These are phyloP conservation scores for Penicillium pulvis DNA, from an alignment of 495 filamentous ascomycete species.

Conservation along the genomic window DNA sequence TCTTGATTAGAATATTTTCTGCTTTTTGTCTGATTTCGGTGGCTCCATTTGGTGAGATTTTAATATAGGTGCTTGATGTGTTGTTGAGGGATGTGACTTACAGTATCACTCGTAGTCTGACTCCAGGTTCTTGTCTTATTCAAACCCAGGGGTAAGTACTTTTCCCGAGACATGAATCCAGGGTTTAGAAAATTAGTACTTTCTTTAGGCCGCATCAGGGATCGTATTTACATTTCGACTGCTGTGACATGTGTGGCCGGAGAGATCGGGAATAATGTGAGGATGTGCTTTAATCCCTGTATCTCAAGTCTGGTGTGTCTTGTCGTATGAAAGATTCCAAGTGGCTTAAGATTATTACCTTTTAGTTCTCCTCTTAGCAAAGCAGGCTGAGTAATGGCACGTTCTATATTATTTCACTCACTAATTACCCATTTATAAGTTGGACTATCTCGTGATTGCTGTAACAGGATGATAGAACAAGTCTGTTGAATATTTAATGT, in stretches of 20 bases:
- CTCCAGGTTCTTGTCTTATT: not conserved
- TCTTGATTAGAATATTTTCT: not conserved
- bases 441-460: no score
- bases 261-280: not conserved
- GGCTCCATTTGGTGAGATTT: no score
- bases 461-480: no score
- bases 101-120: not conserved
- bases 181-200: not conserved
- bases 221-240: conserved; percentile 17
- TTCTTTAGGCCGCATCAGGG: not conserved
- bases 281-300: not conserved
- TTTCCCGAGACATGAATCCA: not conserved
- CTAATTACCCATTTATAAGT: no score
- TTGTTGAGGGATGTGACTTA: not conserved
- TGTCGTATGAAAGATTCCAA: no score
- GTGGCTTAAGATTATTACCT: no score
- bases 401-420: no score
- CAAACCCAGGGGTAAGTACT: not conserved
- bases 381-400: no score
- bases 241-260: conserved; percentile 4
- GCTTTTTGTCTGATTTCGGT: not conserved
- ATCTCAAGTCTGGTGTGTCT: no score
- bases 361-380: no score
- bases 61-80: no score
- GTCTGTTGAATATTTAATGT: no score